Conservation (phyloP, 2,329 filamentous ascomycete species). For the Talaromyces albobiverticillius region DNA sequence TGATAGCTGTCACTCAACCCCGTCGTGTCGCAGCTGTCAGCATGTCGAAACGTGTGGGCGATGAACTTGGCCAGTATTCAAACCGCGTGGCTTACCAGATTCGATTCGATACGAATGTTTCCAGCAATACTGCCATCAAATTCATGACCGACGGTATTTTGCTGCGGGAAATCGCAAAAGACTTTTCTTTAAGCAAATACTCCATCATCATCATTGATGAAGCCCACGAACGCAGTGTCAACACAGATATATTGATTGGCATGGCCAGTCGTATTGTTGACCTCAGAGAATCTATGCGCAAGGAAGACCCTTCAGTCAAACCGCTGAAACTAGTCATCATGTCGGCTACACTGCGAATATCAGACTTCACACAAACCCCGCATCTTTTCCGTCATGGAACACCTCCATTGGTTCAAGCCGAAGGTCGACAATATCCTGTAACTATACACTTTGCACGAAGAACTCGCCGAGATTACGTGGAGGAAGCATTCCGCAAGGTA, state of each 20-base stretch:
- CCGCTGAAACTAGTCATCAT: constrained; percentile 95
- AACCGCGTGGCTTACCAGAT: constrained; percentile 87
- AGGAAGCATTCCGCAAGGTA: constrained; percentile 86
- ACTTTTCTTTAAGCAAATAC: constrained; percentile 85
- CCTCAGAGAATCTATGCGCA: constrained; percentile 69
- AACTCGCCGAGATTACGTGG: constrained; percentile 83
- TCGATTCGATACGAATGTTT: constrained; percentile 83
- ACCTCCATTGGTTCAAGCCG: constrained; percentile 82
- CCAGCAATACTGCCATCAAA: constrained; percentile 81
- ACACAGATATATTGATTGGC: constrained; percentile 96
- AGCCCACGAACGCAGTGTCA: constrained; percentile 94
- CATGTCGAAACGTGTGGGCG: constrained; percentile 87
- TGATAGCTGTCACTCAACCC: constrained; percentile 95
- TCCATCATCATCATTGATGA: constrained; percentile 94
- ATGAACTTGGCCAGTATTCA: constrained; percentile 78
- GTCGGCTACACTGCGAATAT: constrained; percentile 90
- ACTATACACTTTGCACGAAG: constrained; percentile 82
- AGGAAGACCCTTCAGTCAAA: constrained; percentile 67
- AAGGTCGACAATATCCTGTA: constrained; percentile 88
- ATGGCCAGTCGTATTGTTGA: constrained; percentile 93
- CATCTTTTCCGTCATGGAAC: constrained; percentile 69
- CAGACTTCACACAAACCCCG: constrained; percentile 82
- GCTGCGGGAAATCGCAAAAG: constrained; percentile 83
- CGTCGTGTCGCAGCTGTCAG: constrained; percentile 92
- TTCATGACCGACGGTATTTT: constrained; percentile 99